A percentile compares a stretch with the other conserved stretches of the same genome.
Conservation (phyloP, 106 monocot genomes). For the Acanthochlamys bracteata region DNA sequence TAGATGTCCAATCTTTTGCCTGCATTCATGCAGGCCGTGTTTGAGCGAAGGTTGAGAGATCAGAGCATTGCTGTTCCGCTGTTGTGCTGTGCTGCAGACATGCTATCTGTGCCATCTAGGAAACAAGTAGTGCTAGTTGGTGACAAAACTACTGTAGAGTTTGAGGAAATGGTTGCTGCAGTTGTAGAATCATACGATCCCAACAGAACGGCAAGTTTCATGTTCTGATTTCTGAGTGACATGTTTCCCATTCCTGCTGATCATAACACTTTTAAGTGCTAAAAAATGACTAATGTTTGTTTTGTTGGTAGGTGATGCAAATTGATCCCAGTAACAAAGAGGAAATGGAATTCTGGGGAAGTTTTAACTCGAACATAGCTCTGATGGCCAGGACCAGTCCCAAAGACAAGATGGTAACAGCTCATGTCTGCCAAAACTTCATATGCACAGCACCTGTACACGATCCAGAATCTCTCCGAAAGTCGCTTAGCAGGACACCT, state of each 20-base stretch:
- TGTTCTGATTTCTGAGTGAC: neutral
- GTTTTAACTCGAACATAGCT: constrained; percentile 40
- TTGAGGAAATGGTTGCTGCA: constrained; percentile 46
- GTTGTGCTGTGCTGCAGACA: constrained; percentile 83
- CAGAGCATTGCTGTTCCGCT: constrained; percentile 73
- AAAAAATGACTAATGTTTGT: neutral
- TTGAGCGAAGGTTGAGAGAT: constrained; percentile 53
- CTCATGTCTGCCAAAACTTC: constrained; percentile 79
- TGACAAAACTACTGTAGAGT: constrained; percentile 40
- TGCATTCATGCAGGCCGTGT: constrained; percentile 72
- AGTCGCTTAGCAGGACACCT: constrained; percentile 20
- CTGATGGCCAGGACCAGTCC: constrained; percentile 46
- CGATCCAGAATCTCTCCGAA: constrained; percentile 26
- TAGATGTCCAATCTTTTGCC: no score
- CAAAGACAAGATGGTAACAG: constrained; percentile 22
- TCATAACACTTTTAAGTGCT: neutral
- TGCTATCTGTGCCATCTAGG: constrained; percentile 53
- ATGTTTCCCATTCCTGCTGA: neutral
- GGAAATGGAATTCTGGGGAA: constrained; percentile 81
- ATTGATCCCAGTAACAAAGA: constrained; percentile 52
- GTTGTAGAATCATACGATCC: constrained; percentile 59
- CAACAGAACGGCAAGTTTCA: constrained; percentile 57
- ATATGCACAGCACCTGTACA: constrained; percentile 60
- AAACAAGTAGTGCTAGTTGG: constrained; percentile 79
- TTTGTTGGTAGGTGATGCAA: constrained; percentile 61